phyloP scores from a whole-genome alignment of 441 rosid genomes.

The Corymbia citriodora region DNA sequence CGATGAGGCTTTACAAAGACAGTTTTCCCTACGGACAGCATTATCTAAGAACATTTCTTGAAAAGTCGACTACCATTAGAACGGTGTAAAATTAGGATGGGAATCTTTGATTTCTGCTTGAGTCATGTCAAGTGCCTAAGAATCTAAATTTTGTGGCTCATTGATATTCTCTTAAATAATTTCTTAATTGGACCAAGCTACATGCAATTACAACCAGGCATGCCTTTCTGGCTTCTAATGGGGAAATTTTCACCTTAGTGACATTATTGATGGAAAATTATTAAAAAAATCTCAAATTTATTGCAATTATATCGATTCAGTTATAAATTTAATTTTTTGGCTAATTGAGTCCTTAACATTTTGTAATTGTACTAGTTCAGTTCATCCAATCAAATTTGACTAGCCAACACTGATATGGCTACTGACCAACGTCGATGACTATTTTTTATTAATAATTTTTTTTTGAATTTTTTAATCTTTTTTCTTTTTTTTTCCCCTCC shows the following conservation, averaged over 20 bases:
- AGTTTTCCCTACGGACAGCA: background rate
- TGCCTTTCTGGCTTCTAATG: background rate
- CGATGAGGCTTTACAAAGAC: background rate
- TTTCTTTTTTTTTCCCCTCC: no score
- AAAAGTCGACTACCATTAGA: background rate
- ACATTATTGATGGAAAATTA: background rate
- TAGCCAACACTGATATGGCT: no score
- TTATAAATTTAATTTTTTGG: no score
- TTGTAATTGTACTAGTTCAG: no score
- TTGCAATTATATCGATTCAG: no score
- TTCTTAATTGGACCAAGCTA: background rate
- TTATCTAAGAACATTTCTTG: background rate
- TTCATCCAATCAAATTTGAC: no score
- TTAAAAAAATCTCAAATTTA: no score
- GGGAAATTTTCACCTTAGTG: background rate
- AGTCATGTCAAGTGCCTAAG: background rate
- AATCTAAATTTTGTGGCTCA: background rate
- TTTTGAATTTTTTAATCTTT: no score
- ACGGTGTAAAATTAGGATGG: background rate
- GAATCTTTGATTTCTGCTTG: background rate
- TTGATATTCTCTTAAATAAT: background rate
- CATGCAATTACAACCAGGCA: background rate
- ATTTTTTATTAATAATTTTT: no score
- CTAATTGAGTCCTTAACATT: no score
- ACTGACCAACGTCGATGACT: no score